These are phyloP conservation scores for Parathielavia appendiculata DNA, from an alignment of 495 filamentous ascomycete species.

Conservation along the genomic window DNA sequence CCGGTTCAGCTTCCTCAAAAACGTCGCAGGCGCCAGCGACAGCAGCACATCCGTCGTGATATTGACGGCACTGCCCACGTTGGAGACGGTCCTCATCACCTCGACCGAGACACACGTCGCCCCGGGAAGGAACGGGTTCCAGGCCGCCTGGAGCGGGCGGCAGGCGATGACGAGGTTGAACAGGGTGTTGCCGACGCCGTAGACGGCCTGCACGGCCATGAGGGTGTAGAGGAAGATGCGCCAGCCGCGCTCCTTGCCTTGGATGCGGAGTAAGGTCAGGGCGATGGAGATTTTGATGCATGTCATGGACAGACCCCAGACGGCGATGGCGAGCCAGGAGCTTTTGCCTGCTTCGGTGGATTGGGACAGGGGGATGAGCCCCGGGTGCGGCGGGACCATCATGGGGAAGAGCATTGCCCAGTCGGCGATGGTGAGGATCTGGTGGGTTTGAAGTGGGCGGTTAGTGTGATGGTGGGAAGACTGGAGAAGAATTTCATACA, in stretches of 20 bases:
- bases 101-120: slow-evolving; percentile 20
- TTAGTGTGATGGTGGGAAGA: too few species aligned
- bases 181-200: slow-evolving; percentile 40
- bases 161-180: slow-evolving; percentile 26
- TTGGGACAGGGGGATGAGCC: slow-evolving; percentile 11
- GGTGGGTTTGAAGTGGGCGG: not conserved
- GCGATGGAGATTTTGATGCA: slow-evolving; percentile 31
- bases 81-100: slow-evolving; percentile 20
- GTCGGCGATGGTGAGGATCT: slow-evolving; percentile 24
- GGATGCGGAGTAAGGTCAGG: slow-evolving; percentile 28
- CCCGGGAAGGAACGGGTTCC: slow-evolving; percentile 15
- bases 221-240: slow-evolving; percentile 51
- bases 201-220: slow-evolving; percentile 49
- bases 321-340: slow-evolving; percentile 25
- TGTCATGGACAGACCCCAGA: slow-evolving; percentile 31
- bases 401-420: slow-evolving; percentile 22
- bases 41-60: slow-evolving; percentile 29
- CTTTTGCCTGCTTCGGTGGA: slow-evolving; percentile 11
- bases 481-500: slow-evolving; percentile 13
- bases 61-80: slow-evolving; percentile 21
- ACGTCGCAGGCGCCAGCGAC: slow-evolving; percentile 23
- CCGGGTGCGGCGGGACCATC: slow-evolving; percentile 17
- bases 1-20: slow-evolving; percentile 27
- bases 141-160: slow-evolving; percentile 22
- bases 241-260: slow-evolving; percentile 33